Base-by-base conservation (phyloP, 1,284 basidiomycete genomes). In the Veloporphyrellus conicus region DNA sequence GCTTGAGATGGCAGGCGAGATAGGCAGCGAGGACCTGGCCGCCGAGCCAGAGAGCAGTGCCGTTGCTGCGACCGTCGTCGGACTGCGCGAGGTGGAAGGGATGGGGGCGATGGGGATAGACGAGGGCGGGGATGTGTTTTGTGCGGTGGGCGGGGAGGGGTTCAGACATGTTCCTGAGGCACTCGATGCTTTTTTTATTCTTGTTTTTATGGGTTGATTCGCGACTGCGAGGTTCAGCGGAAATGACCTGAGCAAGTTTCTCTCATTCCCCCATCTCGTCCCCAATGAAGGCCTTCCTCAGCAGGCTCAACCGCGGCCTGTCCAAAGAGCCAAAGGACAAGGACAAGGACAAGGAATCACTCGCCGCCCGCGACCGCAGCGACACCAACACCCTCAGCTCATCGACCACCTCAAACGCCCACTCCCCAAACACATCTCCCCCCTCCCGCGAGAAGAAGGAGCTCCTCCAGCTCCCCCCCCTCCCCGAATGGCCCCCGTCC, bases 11-110 rank as follows among this genome's bases (percentile, higher is more conserved):
- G 31, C 68, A 62, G 16, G 72, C 66, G n/a, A 90, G 73, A 61
- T 81, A 89, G 40, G 74, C 63, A 8, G 85, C 75, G 31, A 92
- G 75, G 56, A 84, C 77, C 66, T 93, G 90, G 0, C 80, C 86
- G 34, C 83, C 82, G 47, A 92, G 81, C 92, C 92, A 94, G 47
- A 94, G 78, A 2, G 88, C 82, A n/a, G 89, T 90, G 16, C 91
- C 92, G 53, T 89, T 92, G 34, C 84, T 80, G 9, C 66, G 60
- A 20, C 81, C 80, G 58, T 84, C 73, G 65, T 81, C 71, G 49
- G 64, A 70, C 68, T 88, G 86, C 2, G 64, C 31, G 48, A 86
- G 73, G 27, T 60, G 53, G 56, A 87, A 79, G 25, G 57, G 62
- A 56, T 29, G 33, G 22, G 59, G 64, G 54, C 82, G 78, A 19